Evolutionary conservation across 345 rosid genomes (phyloP).

Genomic region (Eucalyptus rudis): DNA sequence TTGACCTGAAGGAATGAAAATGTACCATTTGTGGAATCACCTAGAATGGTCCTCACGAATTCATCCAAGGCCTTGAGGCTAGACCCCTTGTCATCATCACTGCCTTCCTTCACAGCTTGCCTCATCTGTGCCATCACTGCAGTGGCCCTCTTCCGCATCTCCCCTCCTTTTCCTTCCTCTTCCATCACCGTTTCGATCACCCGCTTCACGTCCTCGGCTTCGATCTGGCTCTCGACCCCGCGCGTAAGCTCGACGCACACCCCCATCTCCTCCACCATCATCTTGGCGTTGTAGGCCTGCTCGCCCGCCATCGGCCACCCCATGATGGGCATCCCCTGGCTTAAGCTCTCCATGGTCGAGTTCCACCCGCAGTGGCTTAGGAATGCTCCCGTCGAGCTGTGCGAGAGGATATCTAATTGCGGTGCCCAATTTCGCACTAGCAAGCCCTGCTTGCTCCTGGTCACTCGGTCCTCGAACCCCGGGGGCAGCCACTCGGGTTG

Average conservation of each 20-base stretch:
- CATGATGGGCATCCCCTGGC: no score
- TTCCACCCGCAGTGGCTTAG: no score
- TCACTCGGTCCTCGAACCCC: no score
- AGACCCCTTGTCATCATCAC: neutral
- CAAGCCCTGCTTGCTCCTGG: no score
- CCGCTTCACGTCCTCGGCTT: slow-evolving; percentile 1
- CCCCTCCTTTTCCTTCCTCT: neutral
- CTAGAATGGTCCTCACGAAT: neutral
- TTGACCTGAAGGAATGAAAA: neutral
- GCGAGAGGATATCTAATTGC: no score
- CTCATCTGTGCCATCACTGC: neutral
- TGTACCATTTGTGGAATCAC: neutral
- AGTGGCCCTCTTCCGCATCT: slow-evolving; percentile 11
- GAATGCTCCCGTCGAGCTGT: no score
- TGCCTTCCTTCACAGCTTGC: slow-evolving; percentile 9
- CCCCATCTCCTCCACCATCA: slow-evolving; percentile 41
- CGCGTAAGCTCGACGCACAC: slow-evolving; percentile 25
- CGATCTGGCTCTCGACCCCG: slow-evolving; percentile 2
- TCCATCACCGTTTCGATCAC: slow-evolving; percentile 1
- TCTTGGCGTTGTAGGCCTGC: slow-evolving; percentile 26
- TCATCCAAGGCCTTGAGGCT: neutral
- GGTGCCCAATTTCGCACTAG: no score
- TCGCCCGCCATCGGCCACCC: no score
- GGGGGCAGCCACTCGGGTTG: no score
- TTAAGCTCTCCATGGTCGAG: no score